Evolutionary conservation across 2,329 filamentous ascomycete species (phyloP), one percentile per base, ranked within the genome.

Genomic region (Aspergillus hortae): DNA sequence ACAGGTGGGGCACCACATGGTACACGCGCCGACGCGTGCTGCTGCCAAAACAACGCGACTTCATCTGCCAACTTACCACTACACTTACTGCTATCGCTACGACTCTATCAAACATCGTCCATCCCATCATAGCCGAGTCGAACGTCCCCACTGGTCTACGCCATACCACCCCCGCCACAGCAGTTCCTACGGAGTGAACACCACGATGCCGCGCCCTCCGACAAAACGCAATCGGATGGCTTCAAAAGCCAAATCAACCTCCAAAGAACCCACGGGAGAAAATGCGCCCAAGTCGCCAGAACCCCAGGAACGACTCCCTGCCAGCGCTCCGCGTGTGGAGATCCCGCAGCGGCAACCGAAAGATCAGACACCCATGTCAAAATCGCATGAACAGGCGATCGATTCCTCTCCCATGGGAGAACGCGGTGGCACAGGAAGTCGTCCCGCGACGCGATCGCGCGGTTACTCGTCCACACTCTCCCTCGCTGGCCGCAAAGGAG

Each of bases 381-480:
- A 62, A 49, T 50, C 54, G n/a, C 55, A 69, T 46, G 68, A 70
- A 40, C 57, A 66, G 42, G 66, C 67, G 27, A 65, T 72, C 32
- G 65, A 63, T 33, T 71, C 70, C 5, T 71, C 70, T 4, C 69
- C 69, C 5, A 58, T 52, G 19, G 65, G 62, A 12, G 67, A 69
- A 49, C 64, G 57, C 41, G 55, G 57, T 17, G 67, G 58, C 21
- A 71, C 68, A 21, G 65, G 63, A 4, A 71, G 67, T 52, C 63
- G 68, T 40, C 70, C 67, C 21, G 64, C 64, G 15, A 71, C 68
- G 4, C 62, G 70, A 56, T 63, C 70, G 41, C 68, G 70, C 17
- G 70, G 70, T 25, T 73, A 72, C 49, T 73, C 70, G 4, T 70
- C 70, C 36, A 71, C 69, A 11, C 53, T 72, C 21, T 72, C 70